Percentiles rank a stretch among this genome's conserved stretches.
phyloP scores from a whole-genome alignment of 495 filamentous ascomycete species.

The Haplographium delicatum region DNA sequence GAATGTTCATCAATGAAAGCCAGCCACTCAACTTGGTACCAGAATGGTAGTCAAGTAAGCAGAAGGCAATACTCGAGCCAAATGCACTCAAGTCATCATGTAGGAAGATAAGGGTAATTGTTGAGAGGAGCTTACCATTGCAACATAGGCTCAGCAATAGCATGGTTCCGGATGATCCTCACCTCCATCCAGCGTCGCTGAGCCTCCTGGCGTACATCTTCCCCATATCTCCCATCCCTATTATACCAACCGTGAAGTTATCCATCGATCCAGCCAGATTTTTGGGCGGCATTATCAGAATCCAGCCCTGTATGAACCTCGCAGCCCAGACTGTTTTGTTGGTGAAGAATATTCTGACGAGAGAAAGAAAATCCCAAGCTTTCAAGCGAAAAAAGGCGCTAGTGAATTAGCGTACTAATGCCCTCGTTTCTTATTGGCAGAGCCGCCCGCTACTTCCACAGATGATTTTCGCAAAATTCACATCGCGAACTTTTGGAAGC shows the following conservation, averaged over 20 bases:
- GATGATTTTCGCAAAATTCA: not conserved
- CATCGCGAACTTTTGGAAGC: not conserved
- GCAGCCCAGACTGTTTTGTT: too few species aligned
- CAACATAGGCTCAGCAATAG: constrained; percentile 18
- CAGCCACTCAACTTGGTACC: constrained; percentile 24
- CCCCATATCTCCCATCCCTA: constrained; percentile 99
- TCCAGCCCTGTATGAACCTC: too few species aligned
- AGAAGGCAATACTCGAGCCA: constrained; percentile 89
- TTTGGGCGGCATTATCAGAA: constrained; percentile 24
- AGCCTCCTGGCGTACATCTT: constrained; percentile 95
- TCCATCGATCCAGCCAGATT: constrained; percentile 40
- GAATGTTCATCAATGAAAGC: constrained; percentile 88
- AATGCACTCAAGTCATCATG: constrained; percentile 99
- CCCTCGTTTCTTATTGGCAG: too few species aligned
- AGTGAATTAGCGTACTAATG: too few species aligned
- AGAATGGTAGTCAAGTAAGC: constrained; percentile 28
- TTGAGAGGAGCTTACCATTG: constrained; percentile 23
- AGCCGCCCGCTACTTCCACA: too few species aligned
- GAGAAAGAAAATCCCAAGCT: too few species aligned
- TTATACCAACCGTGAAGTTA: constrained; percentile 76
- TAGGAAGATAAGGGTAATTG: constrained; percentile 26
- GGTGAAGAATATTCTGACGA: too few species aligned
- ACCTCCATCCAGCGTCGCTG: constrained; percentile 94
- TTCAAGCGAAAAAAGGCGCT: too few species aligned
- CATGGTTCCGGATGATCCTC: constrained; percentile 30